Conservation (phyloP, 1,284 basidiomycete species). For the Ceratobasidium sp. region DNA sequence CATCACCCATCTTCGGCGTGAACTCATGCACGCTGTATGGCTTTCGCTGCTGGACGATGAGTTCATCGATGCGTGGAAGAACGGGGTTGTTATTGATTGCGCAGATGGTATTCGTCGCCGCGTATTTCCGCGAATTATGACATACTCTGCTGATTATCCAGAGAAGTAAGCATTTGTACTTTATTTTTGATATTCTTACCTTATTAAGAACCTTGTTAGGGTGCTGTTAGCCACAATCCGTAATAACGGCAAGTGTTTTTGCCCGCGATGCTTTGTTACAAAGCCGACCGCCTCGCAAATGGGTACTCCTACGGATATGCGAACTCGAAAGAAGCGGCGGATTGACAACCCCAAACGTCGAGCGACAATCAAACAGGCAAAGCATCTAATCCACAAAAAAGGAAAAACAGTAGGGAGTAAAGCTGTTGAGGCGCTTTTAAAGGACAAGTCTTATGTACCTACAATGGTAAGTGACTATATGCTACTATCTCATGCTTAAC, state of each 20-base stretch:
- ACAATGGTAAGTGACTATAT: constrained; percentile 54
- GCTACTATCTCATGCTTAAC: constrained; percentile 48
- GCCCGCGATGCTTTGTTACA: constrained; percentile 39
- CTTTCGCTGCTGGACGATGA: constrained; percentile 53
- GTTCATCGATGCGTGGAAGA: constrained; percentile 56
- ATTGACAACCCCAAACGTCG: background rate
- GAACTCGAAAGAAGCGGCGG: background rate
- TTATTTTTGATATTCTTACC: background rate
- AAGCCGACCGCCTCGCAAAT: constrained; percentile 29
- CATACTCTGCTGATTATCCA: constrained; percentile 61
- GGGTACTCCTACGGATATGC: constrained; percentile 50
- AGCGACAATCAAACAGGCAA: constrained; percentile 7
- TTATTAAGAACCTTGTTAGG: constrained; percentile 21
- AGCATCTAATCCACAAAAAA: constrained; percentile 17
- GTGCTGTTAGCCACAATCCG: constrained; percentile 47
- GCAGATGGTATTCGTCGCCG: constrained; percentile 55
- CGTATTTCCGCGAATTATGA: constrained; percentile 58
- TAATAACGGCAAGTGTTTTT: too few species aligned
- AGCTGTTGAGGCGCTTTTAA: constrained; percentile 45
- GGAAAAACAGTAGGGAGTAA: constrained; percentile 26
- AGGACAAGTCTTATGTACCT: constrained; percentile 37
- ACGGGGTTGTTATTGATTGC: constrained; percentile 56
- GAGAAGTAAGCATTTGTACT: constrained; percentile 57
- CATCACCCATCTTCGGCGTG: constrained; percentile 54
- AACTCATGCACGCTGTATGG: constrained; percentile 59